Conservation (phyloP, 2,329 filamentous ascomycete species). For the Cordyceps cateniannulata region DNA sequence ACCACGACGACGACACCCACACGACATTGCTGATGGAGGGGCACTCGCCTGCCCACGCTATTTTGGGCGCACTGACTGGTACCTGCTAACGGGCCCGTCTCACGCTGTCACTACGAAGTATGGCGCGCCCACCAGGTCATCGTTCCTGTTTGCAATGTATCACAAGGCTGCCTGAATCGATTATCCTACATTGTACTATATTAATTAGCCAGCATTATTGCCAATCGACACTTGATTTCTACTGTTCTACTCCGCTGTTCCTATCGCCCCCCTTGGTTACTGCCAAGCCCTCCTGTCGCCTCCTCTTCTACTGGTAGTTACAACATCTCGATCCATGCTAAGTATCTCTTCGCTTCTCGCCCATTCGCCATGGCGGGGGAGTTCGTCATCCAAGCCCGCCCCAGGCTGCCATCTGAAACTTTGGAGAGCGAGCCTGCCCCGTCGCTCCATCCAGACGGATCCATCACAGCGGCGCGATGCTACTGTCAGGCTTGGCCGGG, state of each 20-base stretch:
- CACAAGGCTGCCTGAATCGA: not conserved
- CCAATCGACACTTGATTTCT: no score
- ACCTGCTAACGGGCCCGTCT: not conserved
- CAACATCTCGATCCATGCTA: no score
- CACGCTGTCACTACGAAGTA: not conserved
- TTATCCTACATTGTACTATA: no score
- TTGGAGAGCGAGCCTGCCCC: not conserved
- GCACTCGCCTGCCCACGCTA: not conserved
- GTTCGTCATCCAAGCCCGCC: not conserved
- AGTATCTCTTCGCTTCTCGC: no score
- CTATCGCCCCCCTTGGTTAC: no score
- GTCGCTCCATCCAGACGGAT: not conserved
- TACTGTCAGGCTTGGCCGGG: not conserved
- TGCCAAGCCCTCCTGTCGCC: no score
- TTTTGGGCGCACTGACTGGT: not conserved
- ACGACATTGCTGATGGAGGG: conserved; percentile 1
- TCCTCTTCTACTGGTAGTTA: no score
- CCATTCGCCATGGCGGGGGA: not conserved
- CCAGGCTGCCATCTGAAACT: conserved; percentile 2
- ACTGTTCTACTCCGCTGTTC: no score
- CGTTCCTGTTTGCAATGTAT: not conserved
- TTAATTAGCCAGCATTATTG: no score
- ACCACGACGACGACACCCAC: not conserved
- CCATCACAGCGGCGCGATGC: conserved; percentile 1
- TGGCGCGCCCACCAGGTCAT: no score